Evolutionary conservation across 768 basidiomycete species (phyloP).

Genomic region (Trametopsis cervina): DNA sequence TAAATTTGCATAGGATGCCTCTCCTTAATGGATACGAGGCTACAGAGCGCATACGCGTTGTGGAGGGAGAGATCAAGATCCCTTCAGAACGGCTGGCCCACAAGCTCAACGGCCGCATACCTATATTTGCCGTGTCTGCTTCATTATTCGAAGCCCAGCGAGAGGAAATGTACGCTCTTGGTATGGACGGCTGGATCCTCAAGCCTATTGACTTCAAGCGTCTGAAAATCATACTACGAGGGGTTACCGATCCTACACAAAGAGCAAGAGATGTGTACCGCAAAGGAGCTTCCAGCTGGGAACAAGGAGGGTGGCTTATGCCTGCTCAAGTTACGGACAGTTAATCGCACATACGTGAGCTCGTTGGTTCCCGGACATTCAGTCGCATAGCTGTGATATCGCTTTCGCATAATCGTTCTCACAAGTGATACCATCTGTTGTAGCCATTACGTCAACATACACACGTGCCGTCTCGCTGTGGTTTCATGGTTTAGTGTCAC

Average conservation of each 20-base stretch:
- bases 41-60: constrained; percentile 54
- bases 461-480: too few species aligned
- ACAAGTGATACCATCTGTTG: too few species aligned
- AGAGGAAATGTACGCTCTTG: constrained; percentile 40
- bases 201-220: constrained; percentile 79
- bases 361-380: too few species aligned
- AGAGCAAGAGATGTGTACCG: constrained; percentile 47
- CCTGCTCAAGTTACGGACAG: constrained; percentile 6
- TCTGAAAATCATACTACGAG: constrained; percentile 48
- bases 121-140: constrained; percentile 79
- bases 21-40: constrained; percentile 72
- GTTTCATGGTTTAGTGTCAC: too few species aligned
- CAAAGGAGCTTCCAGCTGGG: constrained; percentile 46
- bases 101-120: constrained; percentile 55
- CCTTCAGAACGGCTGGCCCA: constrained; percentile 33
- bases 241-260: constrained; percentile 46
- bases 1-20: constrained; percentile 51
- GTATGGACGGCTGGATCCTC: constrained; percentile 79
- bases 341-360: too few species aligned
- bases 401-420: too few species aligned
- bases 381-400: too few species aligned
- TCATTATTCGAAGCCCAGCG: constrained; percentile 56
- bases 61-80: constrained; percentile 36
- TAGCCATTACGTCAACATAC: too few species aligned
- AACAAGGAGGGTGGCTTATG: constrained; percentile 54